phyloP scores from a whole-genome alignment of 2,329 filamentous ascomycete species.

The Didymella arachidicola region DNA sequence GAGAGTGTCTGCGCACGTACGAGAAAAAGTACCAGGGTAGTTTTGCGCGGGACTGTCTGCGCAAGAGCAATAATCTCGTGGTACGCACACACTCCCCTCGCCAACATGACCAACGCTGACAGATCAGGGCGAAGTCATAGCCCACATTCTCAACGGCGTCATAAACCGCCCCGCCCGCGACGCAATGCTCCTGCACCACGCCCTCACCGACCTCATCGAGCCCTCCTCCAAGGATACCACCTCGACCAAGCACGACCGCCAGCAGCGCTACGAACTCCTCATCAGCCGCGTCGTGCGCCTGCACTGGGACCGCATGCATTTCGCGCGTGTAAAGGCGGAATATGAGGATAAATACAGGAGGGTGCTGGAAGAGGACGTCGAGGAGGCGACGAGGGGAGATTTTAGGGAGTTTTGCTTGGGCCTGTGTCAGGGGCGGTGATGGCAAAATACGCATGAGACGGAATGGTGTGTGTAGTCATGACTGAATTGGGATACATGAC shows the following conservation, averaged over 20 bases:
- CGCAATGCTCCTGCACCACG: slow-evolving; percentile 88
- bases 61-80: slow-evolving; percentile 89
- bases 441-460: too few relatives aligned
- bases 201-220: slow-evolving; percentile 67
- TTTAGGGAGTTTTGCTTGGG: slow-evolving; percentile 79
- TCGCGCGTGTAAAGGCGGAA: slow-evolving; percentile 79
- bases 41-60: slow-evolving; percentile 86
- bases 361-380: slow-evolving; percentile 78
- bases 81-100: too few relatives aligned
- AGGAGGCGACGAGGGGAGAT: slow-evolving; percentile 76
- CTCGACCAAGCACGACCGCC: slow-evolving; percentile 50
- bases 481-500: too few relatives aligned
- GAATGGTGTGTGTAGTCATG: too few relatives aligned
- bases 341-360: slow-evolving; percentile 79
- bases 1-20: slow-evolving; percentile 80
- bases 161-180: slow-evolving; percentile 96
- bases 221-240: slow-evolving; percentile 38
- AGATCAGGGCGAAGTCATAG: slow-evolving; percentile 96
- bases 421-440: slow-evolving; percentile 54
- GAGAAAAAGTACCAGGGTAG: slow-evolving; percentile 76
- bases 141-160: slow-evolving; percentile 93
- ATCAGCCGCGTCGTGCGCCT: slow-evolving; percentile 86
- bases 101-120: too few relatives aligned
- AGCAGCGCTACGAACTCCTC: slow-evolving; percentile 81
- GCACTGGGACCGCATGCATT: slow-evolving; percentile 89